Evolutionary conservation across 352 stramenopile genomes (phyloP), one percentile per base, ranked within the genome.

Genomic region (Phytophthora meadii): DNA sequence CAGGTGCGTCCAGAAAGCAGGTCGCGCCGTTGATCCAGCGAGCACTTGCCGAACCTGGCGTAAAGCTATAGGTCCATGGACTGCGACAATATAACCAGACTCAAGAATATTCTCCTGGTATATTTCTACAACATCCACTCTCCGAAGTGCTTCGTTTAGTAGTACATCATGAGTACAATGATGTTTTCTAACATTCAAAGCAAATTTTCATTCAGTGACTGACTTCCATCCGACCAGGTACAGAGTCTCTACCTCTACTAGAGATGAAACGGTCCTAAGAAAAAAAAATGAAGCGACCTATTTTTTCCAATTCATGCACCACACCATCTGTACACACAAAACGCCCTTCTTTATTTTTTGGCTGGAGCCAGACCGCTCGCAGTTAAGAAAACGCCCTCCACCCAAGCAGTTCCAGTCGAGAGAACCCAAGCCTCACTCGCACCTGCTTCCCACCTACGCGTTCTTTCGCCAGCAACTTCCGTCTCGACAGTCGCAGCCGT

Each of bases 1-100:
- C 65, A 5, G 72, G 70, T 19, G 80, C 80, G 11, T 93, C 84
- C 2, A 74, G 84, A 12, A 95, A 95, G 71, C 87, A 93, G 60
- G 77, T 95, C 24, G 84, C 89, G 25, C 87, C 87, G 15, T 65
- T 94, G 4, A 74, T 90, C 42, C 77, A 87, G 50, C 69, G 61
- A 9, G 79, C 82, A 41, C 68, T 93, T 14, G 59, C 52, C 14
- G 51, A 65, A 32, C 39, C 30, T 61, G 32, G 39, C 8, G 53
- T 69, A 9, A 68, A 65, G 32, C 34, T 65, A 17, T 65, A 60
- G 44, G 34, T 44, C 22, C 37, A 42, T 19, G 14, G 19, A 10
- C 14, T 42, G n/a, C 37, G n/a, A 42, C 12, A 36, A 36, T 36
- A 36, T 36, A 36, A 4, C 30, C 30, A 36, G 30, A 9, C 28